A percentile compares a stretch with the other conserved stretches of the same genome.
Conservation (phyloP, 1,284 basidiomycete species). For the Puccinia novopanici region DNA sequence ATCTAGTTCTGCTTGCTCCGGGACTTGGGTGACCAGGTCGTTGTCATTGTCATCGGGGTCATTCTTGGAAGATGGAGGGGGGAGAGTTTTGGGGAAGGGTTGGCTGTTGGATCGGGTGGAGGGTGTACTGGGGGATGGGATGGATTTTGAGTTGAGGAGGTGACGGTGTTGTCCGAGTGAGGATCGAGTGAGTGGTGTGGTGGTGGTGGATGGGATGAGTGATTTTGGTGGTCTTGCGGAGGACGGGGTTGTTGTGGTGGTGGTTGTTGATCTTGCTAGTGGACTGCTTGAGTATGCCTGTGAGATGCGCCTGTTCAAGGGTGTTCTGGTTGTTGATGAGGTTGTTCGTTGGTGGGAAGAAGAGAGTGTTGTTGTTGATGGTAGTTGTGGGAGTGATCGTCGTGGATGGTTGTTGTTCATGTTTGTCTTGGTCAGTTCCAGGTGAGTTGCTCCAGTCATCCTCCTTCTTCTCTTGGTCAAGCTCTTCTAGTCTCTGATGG, state of each 20-base stretch:
- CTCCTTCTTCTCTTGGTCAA: too few species aligned
- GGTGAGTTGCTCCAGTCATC: too few species aligned
- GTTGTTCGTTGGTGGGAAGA: too few species aligned
- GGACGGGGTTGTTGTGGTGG: neutral
- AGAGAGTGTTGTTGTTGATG: too few species aligned
- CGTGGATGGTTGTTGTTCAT: too few species aligned
- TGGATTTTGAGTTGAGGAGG: neutral
- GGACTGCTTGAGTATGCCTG: neutral
- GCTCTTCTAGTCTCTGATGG: too few species aligned
- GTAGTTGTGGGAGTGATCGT: too few species aligned
- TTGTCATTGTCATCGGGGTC: neutral
- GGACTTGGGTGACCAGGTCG: conserved; percentile 18
- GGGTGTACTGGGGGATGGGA: neutral
- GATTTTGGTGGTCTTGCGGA: neutral
- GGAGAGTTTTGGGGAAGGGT: too few species aligned
- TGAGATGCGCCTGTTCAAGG: too few species aligned
- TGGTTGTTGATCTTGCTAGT: neutral
- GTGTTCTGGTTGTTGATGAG: too few species aligned
- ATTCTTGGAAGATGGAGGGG: neutral
- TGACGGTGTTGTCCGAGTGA: neutral
- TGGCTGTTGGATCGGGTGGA: neutral
- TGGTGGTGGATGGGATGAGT: too few species aligned
- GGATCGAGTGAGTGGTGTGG: neutral
- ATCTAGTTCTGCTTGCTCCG: conserved; percentile 20
- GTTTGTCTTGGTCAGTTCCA: too few species aligned